Base-by-base conservation (phyloP, 176 grass and related monocot genomes). In the Carex kokanica region DNA sequence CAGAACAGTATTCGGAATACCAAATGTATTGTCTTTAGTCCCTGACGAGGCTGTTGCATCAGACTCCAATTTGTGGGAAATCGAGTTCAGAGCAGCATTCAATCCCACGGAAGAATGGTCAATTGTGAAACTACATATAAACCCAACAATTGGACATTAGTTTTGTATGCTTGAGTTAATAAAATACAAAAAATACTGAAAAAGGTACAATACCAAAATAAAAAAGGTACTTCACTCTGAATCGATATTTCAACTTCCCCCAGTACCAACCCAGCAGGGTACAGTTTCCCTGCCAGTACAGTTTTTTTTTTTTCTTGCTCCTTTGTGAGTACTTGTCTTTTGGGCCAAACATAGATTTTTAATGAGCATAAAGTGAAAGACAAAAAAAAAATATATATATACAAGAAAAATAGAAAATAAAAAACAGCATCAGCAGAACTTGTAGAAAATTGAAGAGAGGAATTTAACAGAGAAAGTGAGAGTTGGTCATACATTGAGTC, bases 101-200 rank as follows among this genome's bases (percentile, higher is more conserved):
- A 99, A 55, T 4, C 91, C 89, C 79, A 83, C 34, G 0, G 93
- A 93, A 0, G 78, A 88, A 7, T 88, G 64, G 74, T 95, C 95
- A 0, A 72, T 88, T 9, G 32, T 55, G 0, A 90, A 90, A 40
- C 95, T 98, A 84, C 11, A 70, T 60, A 34, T 11, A 87, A 0
- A 20, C 17, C 18, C 68, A 72, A 23, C 69, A 13, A 47, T 49
- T 49, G 41, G 10, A 73, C 20, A 49, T 47, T 47, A 73, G 18
- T n/a, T 43, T 72, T 72, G 38, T 20, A 45, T 72, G 18, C 34
- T 73, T 45, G 8, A 13, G 69, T 49, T 71, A 45, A 71, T 20
- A 43, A 73, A 36, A 66, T 8, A 41, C 34, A 34, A 74, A 73
- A 25, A 43, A 74, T 74, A 47, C 10, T 25, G 9, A 51, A 25